These are phyloP conservation scores for Calonectria pauciramosa DNA, from an alignment of 2,329 filamentous ascomycete genomes.

Conservation along the genomic window DNA sequence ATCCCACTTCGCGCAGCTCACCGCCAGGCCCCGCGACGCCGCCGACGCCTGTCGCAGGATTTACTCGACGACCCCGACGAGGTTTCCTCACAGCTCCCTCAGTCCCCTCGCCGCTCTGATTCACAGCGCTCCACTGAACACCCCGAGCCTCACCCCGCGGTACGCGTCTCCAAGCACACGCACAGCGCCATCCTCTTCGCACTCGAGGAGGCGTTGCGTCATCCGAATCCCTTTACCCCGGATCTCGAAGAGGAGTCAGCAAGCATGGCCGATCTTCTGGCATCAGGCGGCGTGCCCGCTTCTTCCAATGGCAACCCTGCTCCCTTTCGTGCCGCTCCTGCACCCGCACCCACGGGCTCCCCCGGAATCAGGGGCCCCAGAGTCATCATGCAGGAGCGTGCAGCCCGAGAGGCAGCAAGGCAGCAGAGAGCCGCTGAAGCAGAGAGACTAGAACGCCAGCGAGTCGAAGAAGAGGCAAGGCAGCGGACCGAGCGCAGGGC, in stretches of 20 bases:
- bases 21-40: slow-evolving; percentile 49
- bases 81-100: slow-evolving; percentile 51
- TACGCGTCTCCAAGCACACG: slow-evolving; percentile 84
- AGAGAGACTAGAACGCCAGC: slow-evolving; percentile 71
- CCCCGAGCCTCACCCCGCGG: slow-evolving; percentile 60
- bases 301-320: slow-evolving; percentile 69
- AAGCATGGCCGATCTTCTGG: slow-evolving; percentile 86
- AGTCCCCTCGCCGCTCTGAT: slow-evolving; percentile 43
- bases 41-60: slow-evolving; percentile 61
- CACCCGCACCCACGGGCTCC: slow-evolving; percentile 66
- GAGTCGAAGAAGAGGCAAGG: slow-evolving; percentile 71
- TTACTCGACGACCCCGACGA: slow-evolving; percentile 61
- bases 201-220: slow-evolving; percentile 89
- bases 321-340: slow-evolving; percentile 60
- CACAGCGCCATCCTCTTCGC: slow-evolving; percentile 93
- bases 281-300: slow-evolving; percentile 68
- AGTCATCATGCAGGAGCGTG: slow-evolving; percentile 91
- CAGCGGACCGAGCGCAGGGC: slow-evolving; percentile 69
- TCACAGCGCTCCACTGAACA: slow-evolving; percentile 50
- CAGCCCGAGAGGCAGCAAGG: slow-evolving; percentile 75
- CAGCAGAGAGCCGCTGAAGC: slow-evolving; percentile 74
- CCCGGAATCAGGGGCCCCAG: slow-evolving; percentile 85
- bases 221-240: slow-evolving; percentile 85
- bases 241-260: slow-evolving; percentile 91
- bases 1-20: slow-evolving; percentile 57